Conservation (phyloP, 495 filamentous ascomycete species). For the Margaritispora aquatica region DNA sequence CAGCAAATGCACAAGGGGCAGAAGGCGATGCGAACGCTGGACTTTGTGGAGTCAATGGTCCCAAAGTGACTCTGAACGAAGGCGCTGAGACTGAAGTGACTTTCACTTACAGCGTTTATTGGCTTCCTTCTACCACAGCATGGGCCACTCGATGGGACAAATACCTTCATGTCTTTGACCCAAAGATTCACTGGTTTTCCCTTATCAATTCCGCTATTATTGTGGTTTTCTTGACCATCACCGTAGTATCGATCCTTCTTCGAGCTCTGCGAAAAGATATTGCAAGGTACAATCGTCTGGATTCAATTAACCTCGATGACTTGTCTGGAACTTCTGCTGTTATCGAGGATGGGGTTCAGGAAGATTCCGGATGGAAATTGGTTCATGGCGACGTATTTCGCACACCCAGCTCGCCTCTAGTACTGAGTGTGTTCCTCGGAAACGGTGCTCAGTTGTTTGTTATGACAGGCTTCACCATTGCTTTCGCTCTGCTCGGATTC, state of each 20-base stretch:
- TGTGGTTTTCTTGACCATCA: slow-evolving; percentile 83
- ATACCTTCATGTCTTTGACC: slow-evolving; percentile 91
- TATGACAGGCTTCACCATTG: slow-evolving; percentile 93
- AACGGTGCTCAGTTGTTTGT: slow-evolving; percentile 95
- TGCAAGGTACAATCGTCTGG: slow-evolving; percentile 88
- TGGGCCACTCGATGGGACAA: slow-evolving; percentile 99
- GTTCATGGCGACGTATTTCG: slow-evolving; percentile 98
- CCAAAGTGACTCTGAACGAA: slow-evolving; percentile 56
- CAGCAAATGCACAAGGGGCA: slow-evolving; percentile 48
- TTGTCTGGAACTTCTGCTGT: slow-evolving; percentile 63
- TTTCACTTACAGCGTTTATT: slow-evolving; percentile 89
- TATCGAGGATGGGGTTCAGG: slow-evolving; percentile 88
- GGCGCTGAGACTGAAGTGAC: slow-evolving; percentile 62
- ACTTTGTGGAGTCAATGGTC: slow-evolving; percentile 48
- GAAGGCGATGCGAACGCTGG: slow-evolving; percentile 50
- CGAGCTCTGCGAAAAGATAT: slow-evolving; percentile 90
- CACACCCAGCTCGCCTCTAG: slow-evolving; percentile 70
- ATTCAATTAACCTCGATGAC: slow-evolving; percentile 80
- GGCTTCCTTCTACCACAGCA: slow-evolving; percentile 68
- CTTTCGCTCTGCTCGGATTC: slow-evolving; percentile 89
- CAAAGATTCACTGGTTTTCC: slow-evolving; percentile 97
- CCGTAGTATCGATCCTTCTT: slow-evolving; percentile 82
- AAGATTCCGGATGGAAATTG: slow-evolving; percentile 97
- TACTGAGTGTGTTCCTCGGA: slow-evolving; percentile 83
- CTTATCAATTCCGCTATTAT: slow-evolving; percentile 92